These are phyloP conservation scores for Xylaria sp. DNA, from an alignment of 495 filamentous ascomycete species.

Conservation along the genomic window DNA sequence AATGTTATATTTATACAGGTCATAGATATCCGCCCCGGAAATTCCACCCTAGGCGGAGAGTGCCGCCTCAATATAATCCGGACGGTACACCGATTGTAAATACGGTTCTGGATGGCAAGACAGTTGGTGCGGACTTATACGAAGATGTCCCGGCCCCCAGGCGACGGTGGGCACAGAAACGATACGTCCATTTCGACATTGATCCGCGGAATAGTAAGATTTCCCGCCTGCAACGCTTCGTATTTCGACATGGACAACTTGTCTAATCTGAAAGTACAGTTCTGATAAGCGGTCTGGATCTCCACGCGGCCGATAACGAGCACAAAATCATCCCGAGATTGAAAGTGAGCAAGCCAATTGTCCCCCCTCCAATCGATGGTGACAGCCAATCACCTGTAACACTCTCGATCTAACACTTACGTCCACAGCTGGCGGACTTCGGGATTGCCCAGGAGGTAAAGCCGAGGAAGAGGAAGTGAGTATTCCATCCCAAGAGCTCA, in stretches of 20 bases:
- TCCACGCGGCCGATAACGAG: constrained; percentile 24
- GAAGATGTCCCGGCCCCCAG: constrained; percentile 24
- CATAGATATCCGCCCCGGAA: constrained; percentile 29
- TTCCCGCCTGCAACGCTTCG: not conserved
- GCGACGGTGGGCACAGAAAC: constrained; percentile 25
- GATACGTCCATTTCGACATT: constrained; percentile 35
- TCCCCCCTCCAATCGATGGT: not conserved
- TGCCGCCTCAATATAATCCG: not conserved
- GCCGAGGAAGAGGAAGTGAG: constrained; percentile 27
- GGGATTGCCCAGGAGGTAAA: constrained; percentile 24
- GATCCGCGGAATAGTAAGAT: constrained; percentile 32
- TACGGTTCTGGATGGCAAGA: constrained; percentile 3
- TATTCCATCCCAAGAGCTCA: not conserved
- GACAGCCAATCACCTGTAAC: not conserved
- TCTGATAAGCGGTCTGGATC: constrained; percentile 25
- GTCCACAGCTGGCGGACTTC: constrained; percentile 32
- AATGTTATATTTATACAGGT: not conserved
- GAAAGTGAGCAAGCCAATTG: constrained; percentile 25
- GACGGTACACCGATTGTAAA: not conserved
- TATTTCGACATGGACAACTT: not conserved
- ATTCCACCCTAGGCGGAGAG: constrained; percentile 31
- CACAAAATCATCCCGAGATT: constrained; percentile 30
- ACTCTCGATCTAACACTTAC: too few relatives aligned
- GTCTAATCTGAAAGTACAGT: constrained; percentile 3
- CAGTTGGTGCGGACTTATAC: constrained; percentile 23